Percentiles rank a stretch among this genome's conserved stretches.
Conservation (phyloP, 108 stramenopile species). For the Seminavis robusta region DNA sequence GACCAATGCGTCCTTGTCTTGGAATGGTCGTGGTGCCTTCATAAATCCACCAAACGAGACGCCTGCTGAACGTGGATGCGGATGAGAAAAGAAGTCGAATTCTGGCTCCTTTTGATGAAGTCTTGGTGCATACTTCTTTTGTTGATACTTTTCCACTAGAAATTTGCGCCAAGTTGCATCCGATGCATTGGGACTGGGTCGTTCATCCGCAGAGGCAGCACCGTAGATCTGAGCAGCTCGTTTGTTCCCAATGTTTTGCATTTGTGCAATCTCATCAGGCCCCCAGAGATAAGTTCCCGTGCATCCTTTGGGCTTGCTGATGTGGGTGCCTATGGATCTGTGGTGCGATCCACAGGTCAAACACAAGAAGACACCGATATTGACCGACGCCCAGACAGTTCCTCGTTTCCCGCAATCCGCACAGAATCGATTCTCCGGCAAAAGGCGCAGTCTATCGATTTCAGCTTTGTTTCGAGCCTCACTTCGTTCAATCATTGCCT, state of each 20-base stretch:
- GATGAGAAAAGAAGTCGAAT: no score
- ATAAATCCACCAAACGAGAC: no score
- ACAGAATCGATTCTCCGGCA: constrained; percentile 28
- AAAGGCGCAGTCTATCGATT: constrained; percentile 16
- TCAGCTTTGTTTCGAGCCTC: constrained; percentile 2
- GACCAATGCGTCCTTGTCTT: no score
- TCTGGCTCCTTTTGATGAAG: no score
- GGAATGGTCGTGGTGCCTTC: no score
- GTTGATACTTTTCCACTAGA: constrained; percentile 31
- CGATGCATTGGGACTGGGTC: constrained; percentile 11
- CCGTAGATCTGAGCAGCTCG: constrained; percentile 19
- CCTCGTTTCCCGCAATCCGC: constrained; percentile 29
- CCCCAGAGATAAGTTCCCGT: constrained; percentile 26
- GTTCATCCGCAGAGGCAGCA: background rate
- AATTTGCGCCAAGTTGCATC: constrained; percentile 21
- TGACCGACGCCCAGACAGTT: constrained; percentile 40
- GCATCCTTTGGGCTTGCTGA: constrained; percentile 54
- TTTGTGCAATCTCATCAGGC: constrained; percentile 29
- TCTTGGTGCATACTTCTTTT: constrained; percentile 7
- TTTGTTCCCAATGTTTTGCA: constrained; percentile 24
- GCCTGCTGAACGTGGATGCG: no score
- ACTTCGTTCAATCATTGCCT: constrained; percentile 22
- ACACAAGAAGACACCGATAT: constrained; percentile 67
- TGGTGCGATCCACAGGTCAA: constrained; percentile 76
- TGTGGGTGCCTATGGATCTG: constrained; percentile 73